These are phyloP conservation scores for Solanum habrochaites DNA, from an alignment of 257 asterid species.

Conservation along the genomic window DNA sequence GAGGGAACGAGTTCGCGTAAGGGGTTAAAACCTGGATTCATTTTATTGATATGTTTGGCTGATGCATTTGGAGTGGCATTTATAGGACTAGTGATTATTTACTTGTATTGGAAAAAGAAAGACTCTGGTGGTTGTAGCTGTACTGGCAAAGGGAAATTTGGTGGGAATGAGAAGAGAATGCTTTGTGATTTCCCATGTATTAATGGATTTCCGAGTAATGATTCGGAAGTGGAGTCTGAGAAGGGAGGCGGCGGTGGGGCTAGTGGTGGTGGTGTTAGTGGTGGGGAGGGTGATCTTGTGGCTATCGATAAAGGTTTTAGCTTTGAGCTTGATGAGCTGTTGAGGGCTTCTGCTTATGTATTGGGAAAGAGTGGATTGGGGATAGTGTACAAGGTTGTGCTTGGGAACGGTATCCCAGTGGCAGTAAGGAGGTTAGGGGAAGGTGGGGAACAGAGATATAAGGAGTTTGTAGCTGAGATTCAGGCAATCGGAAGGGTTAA, in stretches of 20 bases:
- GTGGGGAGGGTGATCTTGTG: conserved; percentile 82
- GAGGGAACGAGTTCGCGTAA: conserved; percentile 20
- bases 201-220: conserved; percentile 32
- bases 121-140: conserved; percentile 87
- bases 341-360: conserved; percentile 97
- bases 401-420: conserved; percentile 84
- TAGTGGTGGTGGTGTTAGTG: conserved; percentile 37
- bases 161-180: conserved; percentile 41
- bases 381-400: conserved; percentile 91
- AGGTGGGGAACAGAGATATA: conserved; percentile 88
- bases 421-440: conserved; percentile 93
- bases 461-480: conserved; percentile 81
- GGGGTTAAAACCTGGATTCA: conserved; percentile 66
- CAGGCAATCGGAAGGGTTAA: conserved; percentile 86
- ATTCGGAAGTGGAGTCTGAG: conserved; percentile 72
- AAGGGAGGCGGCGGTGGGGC: conserved; percentile 48
- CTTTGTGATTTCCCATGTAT: conserved; percentile 52
- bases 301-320: conserved; percentile 89
- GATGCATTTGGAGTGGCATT: conserved; percentile 79
- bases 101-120: conserved; percentile 74
- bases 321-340: conserved; percentile 75
- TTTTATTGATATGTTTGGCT: conserved; percentile 59
- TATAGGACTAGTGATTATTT: conserved; percentile 61
- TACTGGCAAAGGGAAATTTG: conserved; percentile 76
- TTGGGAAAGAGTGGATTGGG: conserved; percentile 95